Evolutionary conservation across 169 alveolate genomes (phyloP).

Genomic region (Plasmodium ovale): DNA sequence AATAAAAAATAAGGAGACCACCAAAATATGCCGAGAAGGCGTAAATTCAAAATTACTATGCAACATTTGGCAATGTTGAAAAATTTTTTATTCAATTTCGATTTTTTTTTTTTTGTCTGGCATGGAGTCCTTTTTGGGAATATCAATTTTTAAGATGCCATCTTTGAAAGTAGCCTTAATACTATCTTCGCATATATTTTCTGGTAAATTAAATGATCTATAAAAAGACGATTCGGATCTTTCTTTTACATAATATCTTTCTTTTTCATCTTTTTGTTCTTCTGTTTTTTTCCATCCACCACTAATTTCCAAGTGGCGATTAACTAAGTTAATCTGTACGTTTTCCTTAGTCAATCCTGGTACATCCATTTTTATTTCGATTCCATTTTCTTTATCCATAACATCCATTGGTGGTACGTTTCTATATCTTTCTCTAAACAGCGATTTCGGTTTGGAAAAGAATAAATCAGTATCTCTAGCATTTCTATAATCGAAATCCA

Average conservation of each 20-base stretch:
- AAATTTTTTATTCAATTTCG: constrained; percentile 28
- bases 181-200: constrained; percentile 40
- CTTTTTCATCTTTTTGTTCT: constrained; percentile 50
- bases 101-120: constrained; percentile 53
- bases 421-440: constrained; percentile 15
- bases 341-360: constrained; percentile 68
- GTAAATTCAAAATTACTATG: too few relatives aligned
- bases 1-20: too few relatives aligned
- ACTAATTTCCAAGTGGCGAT: constrained; percentile 28
- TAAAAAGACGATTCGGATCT: constrained; percentile 16
- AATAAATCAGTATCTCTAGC: constrained; percentile 16
- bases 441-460: constrained; percentile 5
- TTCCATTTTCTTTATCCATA: constrained; percentile 33
- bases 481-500: constrained; percentile 26
- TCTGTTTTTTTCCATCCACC: constrained; percentile 18
- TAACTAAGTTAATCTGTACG: constrained; percentile 24
- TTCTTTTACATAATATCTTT: constrained; percentile 40
- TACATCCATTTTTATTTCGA: constrained; percentile 51
- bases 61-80: too few relatives aligned
- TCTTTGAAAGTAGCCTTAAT: constrained; percentile 64
- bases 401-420: constrained; percentile 43
- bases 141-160: constrained; percentile 63
- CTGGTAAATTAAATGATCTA: constrained; percentile 37
- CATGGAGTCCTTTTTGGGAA: constrained; percentile 25
- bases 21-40: too few relatives aligned